These are phyloP conservation scores for Kernera saxatilis DNA, from an alignment of 345 rosid genomes.

Conservation along the genomic window DNA sequence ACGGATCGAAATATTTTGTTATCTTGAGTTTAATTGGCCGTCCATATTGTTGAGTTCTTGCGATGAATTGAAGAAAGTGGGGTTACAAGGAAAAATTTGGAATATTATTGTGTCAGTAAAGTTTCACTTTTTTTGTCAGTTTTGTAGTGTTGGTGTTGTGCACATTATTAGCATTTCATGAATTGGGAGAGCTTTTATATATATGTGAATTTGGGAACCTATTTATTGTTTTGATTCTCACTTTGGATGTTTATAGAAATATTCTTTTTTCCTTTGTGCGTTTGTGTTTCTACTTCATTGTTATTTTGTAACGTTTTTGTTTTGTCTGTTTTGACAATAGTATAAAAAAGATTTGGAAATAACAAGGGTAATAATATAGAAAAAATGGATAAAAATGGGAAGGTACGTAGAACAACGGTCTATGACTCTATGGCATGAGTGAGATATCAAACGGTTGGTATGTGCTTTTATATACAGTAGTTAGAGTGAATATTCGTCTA, in stretches of 20 bases:
- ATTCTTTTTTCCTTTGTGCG: background rate
- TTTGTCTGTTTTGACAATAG: background rate
- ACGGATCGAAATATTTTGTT: background rate
- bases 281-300: too few relatives aligned
- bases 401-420: too few relatives aligned
- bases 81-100: background rate
- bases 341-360: too few relatives aligned
- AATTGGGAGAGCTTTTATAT: background rate
- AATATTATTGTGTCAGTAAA: slow-evolving; percentile 13
- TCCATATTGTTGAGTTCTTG: background rate
- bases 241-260: background rate
- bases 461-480: too few relatives aligned
- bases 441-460: too few relatives aligned
- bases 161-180: slow-evolving; percentile 10
- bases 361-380: too few relatives aligned
- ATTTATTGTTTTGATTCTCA: background rate
- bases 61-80: background rate
- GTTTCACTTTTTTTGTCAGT: background rate
- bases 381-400: too few relatives aligned
- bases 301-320: background rate
- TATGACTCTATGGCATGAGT: too few relatives aligned
- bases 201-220: background rate
- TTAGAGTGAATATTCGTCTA: too few relatives aligned
- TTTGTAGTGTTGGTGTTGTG: background rate
- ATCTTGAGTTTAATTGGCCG: background rate